Evolutionary conservation across 192 early-diverging fungal genomes (phyloP), one percentile per base, ranked within the genome.

Genomic region (Coemansia sp.): DNA sequence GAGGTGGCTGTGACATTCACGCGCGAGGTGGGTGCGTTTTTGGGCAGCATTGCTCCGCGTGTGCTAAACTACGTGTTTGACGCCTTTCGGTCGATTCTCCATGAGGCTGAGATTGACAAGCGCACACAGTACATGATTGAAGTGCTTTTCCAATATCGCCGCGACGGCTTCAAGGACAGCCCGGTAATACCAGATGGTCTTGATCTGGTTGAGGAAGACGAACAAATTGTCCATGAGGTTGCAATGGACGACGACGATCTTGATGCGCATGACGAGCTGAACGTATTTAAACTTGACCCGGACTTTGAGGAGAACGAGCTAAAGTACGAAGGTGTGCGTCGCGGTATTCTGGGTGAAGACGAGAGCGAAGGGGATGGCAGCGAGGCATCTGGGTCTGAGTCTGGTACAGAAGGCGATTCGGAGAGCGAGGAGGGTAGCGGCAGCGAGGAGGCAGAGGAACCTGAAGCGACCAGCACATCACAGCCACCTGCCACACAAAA

Each of bases 91-190:
- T 87, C 90, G 4, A 93, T 97, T 52, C 73, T 98, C 37, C 94
- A 98, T 67, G 95, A 98, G 68, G 94, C 93, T 8, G 84, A 87
- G 37, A 93, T 98, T 49, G 95, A 97, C 59, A 94, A 93, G 69
- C 92, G 96, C 66, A 88, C 92, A 4, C 94, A 98, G 74, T 84
- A 97, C 63, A 98, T 97, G 95, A 92, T 98, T 27, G 96, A 98
- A 74, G 95, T 95, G 17, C 66, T 98, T 27, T 96, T 98, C 71
- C 95, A 98, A 83, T 85, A 94, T 21, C 85, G 96, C 37, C 93
- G 93, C 56, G 93, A 96, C 52, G 93, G 93, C 57, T 98, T 92
- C 83, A 94, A 95, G 59, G 91, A 94, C 62, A 92, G 93, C 61
- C 90, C 88, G 54, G 76, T 89, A 3, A 80, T 97, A 7, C 69